A percentile compares a stretch with the other conserved stretches of the same genome.
Evolutionary conservation across 257 asterid species (phyloP).

Genomic region (Datura wrightii): DNA sequence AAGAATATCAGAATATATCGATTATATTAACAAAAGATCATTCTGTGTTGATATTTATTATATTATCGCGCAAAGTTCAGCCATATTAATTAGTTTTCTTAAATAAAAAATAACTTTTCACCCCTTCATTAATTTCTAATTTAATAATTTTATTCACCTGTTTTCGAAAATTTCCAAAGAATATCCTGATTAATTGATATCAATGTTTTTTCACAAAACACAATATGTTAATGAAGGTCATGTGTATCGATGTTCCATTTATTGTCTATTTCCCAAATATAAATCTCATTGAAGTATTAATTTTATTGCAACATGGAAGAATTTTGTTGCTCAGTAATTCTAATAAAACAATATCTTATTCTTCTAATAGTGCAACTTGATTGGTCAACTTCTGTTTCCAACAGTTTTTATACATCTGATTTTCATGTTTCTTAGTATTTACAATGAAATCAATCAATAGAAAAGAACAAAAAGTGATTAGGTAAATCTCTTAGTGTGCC

Average conservation of each 20-base stretch:
- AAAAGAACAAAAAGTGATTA: conserved; percentile 18
- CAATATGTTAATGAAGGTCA: conserved; percentile 29
- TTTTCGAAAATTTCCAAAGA: background rate
- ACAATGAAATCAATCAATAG: background rate
- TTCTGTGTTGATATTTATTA: too few species aligned
- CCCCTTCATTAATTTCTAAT: background rate
- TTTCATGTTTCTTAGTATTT: background rate
- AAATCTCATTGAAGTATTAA: conserved; percentile 32
- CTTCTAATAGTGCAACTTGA: background rate
- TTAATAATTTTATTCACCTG: background rate
- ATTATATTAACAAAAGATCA: too few species aligned
- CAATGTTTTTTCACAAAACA: background rate
- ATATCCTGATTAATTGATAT: background rate
- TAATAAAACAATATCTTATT: background rate
- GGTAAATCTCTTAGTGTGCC: conserved; percentile 15
- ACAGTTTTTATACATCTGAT: background rate
- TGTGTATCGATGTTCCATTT: conserved; percentile 38
- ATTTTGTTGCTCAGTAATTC: conserved; percentile 25
- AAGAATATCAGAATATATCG: too few species aligned
- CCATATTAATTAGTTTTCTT: too few species aligned
- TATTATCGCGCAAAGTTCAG: too few species aligned
- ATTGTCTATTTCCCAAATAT: conserved; percentile 48
- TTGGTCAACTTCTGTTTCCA: background rate
- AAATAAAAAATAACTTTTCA: too few species aligned
- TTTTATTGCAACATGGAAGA: conserved; percentile 30